These are phyloP conservation scores for Diplodia scrobiculata DNA, from an alignment of 2,329 filamentous ascomycete species.

Conservation along the genomic window DNA sequence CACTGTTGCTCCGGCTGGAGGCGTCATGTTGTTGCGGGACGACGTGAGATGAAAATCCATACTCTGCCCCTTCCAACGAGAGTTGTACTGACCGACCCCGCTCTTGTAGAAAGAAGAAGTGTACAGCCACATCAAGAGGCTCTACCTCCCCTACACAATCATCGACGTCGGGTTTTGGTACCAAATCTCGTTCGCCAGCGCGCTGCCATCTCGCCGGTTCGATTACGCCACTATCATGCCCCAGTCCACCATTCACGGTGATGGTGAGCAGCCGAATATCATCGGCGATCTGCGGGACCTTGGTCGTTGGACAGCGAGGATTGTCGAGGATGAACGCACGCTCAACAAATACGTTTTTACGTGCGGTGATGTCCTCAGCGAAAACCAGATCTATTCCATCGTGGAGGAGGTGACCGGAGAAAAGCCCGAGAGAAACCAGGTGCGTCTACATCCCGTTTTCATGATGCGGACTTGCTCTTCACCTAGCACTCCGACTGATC, in stretches of 20 bases:
- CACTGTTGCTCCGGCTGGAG: slow-evolving; percentile 49
- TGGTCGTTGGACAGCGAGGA: slow-evolving; percentile 55
- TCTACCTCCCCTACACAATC: slow-evolving; percentile 58
- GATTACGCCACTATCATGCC: slow-evolving; percentile 36
- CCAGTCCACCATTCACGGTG: neutral
- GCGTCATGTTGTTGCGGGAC: slow-evolving; percentile 49
- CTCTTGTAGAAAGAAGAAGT: neutral
- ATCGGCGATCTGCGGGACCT: slow-evolving; percentile 58
- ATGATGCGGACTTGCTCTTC: neutral
- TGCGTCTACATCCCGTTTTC: neutral
- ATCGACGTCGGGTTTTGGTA: slow-evolving; percentile 64
- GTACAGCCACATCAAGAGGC: slow-evolving; percentile 47
- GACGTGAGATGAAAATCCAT: slow-evolving; percentile 36
- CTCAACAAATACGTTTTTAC: slow-evolving; percentile 57
- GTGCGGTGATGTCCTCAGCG: slow-evolving; percentile 51
- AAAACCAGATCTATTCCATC: slow-evolving; percentile 52
- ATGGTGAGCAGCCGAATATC: slow-evolving; percentile 48
- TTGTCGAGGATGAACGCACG: slow-evolving; percentile 57
- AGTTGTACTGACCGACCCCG: neutral
- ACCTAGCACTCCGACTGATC: neutral
- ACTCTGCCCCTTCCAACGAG: no score
- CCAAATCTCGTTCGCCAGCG: slow-evolving; percentile 50
- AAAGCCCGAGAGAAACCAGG: slow-evolving; percentile 31
- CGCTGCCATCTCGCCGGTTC: slow-evolving; percentile 50
- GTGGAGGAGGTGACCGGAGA: slow-evolving; percentile 56